phyloP scores from a whole-genome alignment of 108 stramenopile species.

The Poteriospumella lacustris region DNA sequence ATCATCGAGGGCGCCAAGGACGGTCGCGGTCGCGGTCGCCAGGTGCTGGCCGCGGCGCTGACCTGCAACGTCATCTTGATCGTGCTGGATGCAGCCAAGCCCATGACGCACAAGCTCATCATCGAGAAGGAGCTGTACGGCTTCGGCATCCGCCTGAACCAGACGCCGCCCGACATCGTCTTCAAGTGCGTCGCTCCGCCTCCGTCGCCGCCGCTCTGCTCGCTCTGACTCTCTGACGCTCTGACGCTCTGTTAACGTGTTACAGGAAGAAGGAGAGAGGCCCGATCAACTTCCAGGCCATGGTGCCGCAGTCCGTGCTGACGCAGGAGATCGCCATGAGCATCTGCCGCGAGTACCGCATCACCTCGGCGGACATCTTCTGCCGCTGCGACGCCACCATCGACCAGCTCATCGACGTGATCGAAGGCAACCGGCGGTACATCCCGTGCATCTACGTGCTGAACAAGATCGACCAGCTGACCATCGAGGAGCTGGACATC shows the following conservation, averaged over 20 bases:
- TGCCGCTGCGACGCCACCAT: constrained; percentile 76
- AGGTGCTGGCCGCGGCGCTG: constrained; percentile 86
- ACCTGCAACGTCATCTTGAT: constrained; percentile 94
- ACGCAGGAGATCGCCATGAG: constrained; percentile 63
- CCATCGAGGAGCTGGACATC: constrained; percentile 95
- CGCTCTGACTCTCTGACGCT: no score
- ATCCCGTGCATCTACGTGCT: constrained; percentile 81
- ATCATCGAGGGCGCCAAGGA: constrained; percentile 98
- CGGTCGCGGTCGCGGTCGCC: constrained; percentile 87
- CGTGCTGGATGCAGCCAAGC: constrained; percentile 85
- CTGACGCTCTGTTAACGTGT: no score
- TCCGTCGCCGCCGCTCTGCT: no score
- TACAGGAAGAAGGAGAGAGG: constrained; percentile 77
- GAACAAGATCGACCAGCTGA: constrained; percentile 84
- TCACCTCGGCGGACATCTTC: constrained; percentile 77
- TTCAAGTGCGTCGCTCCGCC: constrained; percentile 45
- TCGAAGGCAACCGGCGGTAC: constrained; percentile 77
- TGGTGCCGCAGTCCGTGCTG: constrained; percentile 61
- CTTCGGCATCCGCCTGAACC: constrained; percentile 96
- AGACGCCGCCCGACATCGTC: constrained; percentile 82
- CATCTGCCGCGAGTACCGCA: constrained; percentile 85
- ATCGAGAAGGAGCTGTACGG: constrained; percentile 90
- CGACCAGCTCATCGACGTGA: constrained; percentile 89
- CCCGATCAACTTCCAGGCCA: constrained; percentile 85
- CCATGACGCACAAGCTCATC: constrained; percentile 91